Conservation (phyloP, 768 basidiomycete species). For the Suillus discolor region DNA sequence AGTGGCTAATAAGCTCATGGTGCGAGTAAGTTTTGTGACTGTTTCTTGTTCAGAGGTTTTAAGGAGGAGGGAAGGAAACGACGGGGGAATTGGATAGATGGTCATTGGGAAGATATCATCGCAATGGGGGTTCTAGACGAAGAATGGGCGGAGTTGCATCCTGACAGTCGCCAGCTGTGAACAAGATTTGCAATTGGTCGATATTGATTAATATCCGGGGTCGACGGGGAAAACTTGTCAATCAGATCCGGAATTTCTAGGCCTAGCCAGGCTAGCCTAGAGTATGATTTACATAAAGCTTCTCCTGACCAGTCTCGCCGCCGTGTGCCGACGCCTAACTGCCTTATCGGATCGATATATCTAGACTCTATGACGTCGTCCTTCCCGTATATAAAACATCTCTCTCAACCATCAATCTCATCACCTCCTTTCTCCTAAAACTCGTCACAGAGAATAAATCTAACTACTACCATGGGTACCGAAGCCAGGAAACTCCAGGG, state of each 20-base stretch:
- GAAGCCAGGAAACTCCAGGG: slow-evolving; percentile 36
- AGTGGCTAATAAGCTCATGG: slow-evolving; percentile 14
- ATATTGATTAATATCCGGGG: too few species aligned
- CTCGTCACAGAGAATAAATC: background rate
- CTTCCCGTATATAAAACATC: background rate
- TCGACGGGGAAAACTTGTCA: too few species aligned
- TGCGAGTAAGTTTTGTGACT: background rate
- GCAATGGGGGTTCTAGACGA: slow-evolving; percentile 35
- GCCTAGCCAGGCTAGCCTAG: too few species aligned
- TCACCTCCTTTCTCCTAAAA: background rate
- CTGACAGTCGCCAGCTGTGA: too few species aligned
- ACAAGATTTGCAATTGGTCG: too few species aligned
- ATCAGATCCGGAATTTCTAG: too few species aligned
- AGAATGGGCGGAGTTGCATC: slow-evolving; percentile 26
- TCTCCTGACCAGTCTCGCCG: too few species aligned
- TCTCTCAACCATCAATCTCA: background rate
- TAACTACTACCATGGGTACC: slow-evolving; percentile 18
- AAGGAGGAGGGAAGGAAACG: slow-evolving; percentile 29
- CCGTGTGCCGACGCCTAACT: too few species aligned
- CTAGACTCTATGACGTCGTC: background rate
- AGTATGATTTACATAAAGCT: too few species aligned
- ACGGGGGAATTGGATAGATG: slow-evolving; percentile 17
- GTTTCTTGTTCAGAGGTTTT: slow-evolving; percentile 29
- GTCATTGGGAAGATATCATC: slow-evolving; percentile 34
- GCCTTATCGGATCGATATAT: background rate